Evolutionary conservation across 2,329 filamentous ascomycete genomes (phyloP), one percentile per base, ranked within the genome.

Genomic region (Ceratocystis lukuohia): DNA sequence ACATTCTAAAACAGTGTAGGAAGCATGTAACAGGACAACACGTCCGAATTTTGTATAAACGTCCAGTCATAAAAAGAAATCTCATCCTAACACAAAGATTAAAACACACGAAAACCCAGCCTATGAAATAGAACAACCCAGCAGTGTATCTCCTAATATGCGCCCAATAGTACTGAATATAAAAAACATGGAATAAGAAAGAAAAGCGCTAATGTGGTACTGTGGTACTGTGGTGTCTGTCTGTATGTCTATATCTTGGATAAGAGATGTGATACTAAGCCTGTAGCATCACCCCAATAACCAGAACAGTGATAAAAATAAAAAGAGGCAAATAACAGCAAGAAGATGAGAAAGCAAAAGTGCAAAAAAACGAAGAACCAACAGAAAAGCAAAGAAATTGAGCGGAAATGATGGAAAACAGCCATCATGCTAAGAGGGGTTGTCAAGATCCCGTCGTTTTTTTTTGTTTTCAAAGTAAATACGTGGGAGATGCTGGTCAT

Each of bases 261-360:
- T 59, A 59, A 20, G 17, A 37, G 56, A 37, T 37, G 56, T 33
- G 28, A 20, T 59, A 22, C 44, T 25, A 64, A 65, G 46, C 62
- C 45, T 44, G 62, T 28, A 33, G 53, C 28, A 56, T 65, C 45
- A 41, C 37, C 12, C 4, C 22, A 53, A 30, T 53, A 53, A 53
- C 20, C 48, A n/a, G 37, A n/a, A 37, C 22, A 37, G 45, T 45
- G 50, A 25, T 28, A 64, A 53, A 37, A 28, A 62, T 8, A 22
- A 45, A 25, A 62, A 62, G 22, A 46, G 1, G 4, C n/a, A n/a
- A 62, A 7, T 22, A 46, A 28, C 37, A 12, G 12, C 37, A 4
- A 15, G 3, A 41, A 41, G 6, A 7, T 33, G 2, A 15, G 20
- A 53, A 53, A 28, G 10, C 8, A 53, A 53, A 1, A 12, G 22